Base-by-base conservation (phyloP, 257 asterid genomes). In the Avicennia marina region DNA sequence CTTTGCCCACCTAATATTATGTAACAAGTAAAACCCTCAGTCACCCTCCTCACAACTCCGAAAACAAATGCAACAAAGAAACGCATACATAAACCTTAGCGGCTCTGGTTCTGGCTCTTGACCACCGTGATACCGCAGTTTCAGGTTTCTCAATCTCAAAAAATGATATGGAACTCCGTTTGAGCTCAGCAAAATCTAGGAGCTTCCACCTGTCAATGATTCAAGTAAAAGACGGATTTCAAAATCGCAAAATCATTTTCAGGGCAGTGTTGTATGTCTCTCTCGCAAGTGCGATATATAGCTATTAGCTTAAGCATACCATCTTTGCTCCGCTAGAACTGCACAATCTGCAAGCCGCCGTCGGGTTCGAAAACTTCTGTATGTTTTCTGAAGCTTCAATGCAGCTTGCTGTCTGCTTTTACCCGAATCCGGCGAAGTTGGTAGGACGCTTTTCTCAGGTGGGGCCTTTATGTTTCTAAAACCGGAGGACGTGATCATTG, bases 141-240 rank as follows among this genome's bases (percentile, higher is more conserved):
- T 85, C 85, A 8, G 79, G 86, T 66, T 77, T 89, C 75, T 78
- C 89, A 13, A 76, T 74, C 68, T 86, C 95, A 19, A 89, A 83
- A 68, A 83, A 81, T 1, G 94, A 83, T 32, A 86, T 72, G 3
- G 97, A 83, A 63, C 73, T 81, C 29, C 74, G 76, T 69, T 76
- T 85, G 27, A 89, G 91, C 72, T 81, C 97, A 10, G 83, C 95
- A 45, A 78, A 86, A 74, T 89, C 97, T 22, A 89, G 68, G 34
- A 86, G 72, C 75, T 86, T 89, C 97, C 97, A 86, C 97, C 97
- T 89, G 51, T n/a, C n/a, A n/a, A n/a, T n/a, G n/a, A n/a, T n/a
- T n/a, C n/a, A 19, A 25, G 15, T 39, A 24, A 2, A 19, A 10
- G n/a, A n/a, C n/a, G n/a, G n/a, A n/a, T n/a, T n/a, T n/a, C n/a